A percentile compares a stretch with the other conserved stretches of the same genome.
Conservation (phyloP, 1,139 yeast genomes). For the Pichia kudriavzevii region DNA sequence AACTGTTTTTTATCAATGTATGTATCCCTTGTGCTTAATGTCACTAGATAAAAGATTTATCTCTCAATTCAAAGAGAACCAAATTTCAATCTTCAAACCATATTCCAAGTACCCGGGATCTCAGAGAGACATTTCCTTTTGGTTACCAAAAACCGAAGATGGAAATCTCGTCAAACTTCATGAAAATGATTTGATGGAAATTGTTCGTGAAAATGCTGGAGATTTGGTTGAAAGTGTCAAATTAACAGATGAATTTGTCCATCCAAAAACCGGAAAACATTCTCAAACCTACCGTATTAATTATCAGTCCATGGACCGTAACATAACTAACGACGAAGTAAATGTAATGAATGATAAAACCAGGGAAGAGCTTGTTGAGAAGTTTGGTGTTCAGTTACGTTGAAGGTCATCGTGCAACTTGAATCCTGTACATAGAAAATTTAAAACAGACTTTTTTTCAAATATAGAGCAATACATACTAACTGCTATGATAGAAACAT, state of each 20-base stretch:
- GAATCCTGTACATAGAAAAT: conserved; percentile 3
- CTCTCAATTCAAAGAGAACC: conserved; percentile 58
- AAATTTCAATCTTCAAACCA: conserved; percentile 70
- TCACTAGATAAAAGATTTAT: conserved; percentile 71
- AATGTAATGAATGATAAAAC: conserved; percentile 63
- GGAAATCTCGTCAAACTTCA: conserved; percentile 39
- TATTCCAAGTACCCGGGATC: conserved; percentile 90
- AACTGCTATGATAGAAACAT: too few relatives aligned
- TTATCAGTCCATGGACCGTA: conserved; percentile 94
- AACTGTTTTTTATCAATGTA: conserved; percentile 45
- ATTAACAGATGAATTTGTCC: conserved; percentile 72
- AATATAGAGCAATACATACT: too few relatives aligned
- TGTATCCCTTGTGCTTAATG: conserved; percentile 40
- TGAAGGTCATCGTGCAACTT: conserved; percentile 21
- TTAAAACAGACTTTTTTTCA: too few relatives aligned
- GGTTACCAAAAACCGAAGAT: conserved; percentile 50
- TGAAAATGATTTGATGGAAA: conserved; percentile 89
- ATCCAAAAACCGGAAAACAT: conserved; percentile 70
- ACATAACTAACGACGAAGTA: conserved; percentile 73
- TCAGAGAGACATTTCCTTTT: conserved; percentile 81
- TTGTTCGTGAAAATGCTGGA: conserved; percentile 77
- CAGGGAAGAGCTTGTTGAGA: conserved; percentile 43
- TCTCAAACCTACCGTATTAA: conserved; percentile 86
- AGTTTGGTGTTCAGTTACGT: conserved; percentile 57
- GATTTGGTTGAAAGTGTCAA: conserved; percentile 84